These are phyloP conservation scores for Quercus robur DNA, from an alignment of 306 rosid species.

Conservation along the genomic window DNA sequence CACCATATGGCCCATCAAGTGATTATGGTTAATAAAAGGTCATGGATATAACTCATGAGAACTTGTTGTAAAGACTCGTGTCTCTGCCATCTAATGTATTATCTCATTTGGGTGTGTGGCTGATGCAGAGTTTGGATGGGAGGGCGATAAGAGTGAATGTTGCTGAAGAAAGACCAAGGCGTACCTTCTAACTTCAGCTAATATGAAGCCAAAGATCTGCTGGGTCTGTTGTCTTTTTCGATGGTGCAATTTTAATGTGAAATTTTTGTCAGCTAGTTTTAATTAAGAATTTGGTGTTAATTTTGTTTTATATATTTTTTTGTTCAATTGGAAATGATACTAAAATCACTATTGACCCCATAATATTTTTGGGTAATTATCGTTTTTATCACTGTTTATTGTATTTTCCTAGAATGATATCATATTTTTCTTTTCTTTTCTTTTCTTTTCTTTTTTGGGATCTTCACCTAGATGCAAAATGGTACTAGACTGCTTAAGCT, in stretches of 20 bases:
- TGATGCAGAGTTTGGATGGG: conserved; percentile 70
- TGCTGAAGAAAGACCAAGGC: conserved; percentile 83
- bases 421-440: too few relatives aligned
- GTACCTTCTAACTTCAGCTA: conserved; percentile 46
- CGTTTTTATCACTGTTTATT: background rate
- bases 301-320: conserved; percentile 1
- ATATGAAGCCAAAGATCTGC: conserved; percentile 23
- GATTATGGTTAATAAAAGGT: background rate
- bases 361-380: conserved; percentile 11
- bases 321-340: conserved; percentile 15
- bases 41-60: background rate
- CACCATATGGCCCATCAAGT: background rate
- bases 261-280: conserved; percentile 24
- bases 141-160: conserved; percentile 86
- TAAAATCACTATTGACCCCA: conserved; percentile 1
- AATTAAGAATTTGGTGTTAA: conserved; percentile 28
- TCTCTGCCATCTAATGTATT: background rate
- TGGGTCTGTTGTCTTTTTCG: conserved; percentile 21
- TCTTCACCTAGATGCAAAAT: too few relatives aligned
- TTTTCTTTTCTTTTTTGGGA: too few relatives aligned
- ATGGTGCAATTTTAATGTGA: conserved; percentile 31
- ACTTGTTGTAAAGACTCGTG: background rate
- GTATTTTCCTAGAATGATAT: background rate
- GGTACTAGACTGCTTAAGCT: too few relatives aligned
- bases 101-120: conserved; percentile 17